Evolutionary conservation across 2,329 filamentous ascomycete genomes (phyloP), one percentile per base, ranked within the genome.

Genomic region (Didymella keratinophila): DNA sequence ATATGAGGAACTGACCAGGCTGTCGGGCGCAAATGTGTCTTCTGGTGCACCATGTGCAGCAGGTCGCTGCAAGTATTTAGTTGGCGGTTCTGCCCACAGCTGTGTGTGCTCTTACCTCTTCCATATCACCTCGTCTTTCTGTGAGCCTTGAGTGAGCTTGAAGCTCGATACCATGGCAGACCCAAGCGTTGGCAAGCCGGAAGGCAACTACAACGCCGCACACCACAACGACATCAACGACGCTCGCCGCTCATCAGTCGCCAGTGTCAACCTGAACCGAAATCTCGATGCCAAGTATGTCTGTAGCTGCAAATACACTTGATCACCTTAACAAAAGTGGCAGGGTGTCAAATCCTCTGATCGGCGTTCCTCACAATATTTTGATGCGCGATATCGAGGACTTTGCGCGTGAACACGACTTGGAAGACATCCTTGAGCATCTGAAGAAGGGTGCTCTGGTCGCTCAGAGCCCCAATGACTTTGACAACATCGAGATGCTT

Each of bases 381-480:
- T 80, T 89, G 7, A 73, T 88, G 52, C 71, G 71, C 45, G 78
- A 86, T 49, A 87, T 87, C 37, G 82, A 87, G 51, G 78, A 79
- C 9, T 90, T 90, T 65, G 87, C 86, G 52, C 89, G 88, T 69
- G 79, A 83, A 46, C 84, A 88, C 59, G 80, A 80, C 25, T 79
- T 92, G 2, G 75, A 78, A 28, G 59, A 59, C 18, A 58, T 62
- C 20, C 25, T 61, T 21, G 44, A 45, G 14, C 58, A 61, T 36
- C 50, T 92, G 42, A 81, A 84, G 56, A 65, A 64, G 36, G 64
- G 62, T 25, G 91, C 90, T 2, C 79, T 93, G 11, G 84, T 92
- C 14, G 90, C 90, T 1, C 89, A 91, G 74, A 85, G 87, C 65
- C 89, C 89, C 0, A 77, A 78, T 18, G 80, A 81, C 27, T 89